A percentile compares a stretch with the other conserved stretches of the same genome.
These are phyloP conservation scores for Glaciozyma antarctica DNA, from an alignment of 768 basidiomycete species.

Conservation along the genomic window DNA sequence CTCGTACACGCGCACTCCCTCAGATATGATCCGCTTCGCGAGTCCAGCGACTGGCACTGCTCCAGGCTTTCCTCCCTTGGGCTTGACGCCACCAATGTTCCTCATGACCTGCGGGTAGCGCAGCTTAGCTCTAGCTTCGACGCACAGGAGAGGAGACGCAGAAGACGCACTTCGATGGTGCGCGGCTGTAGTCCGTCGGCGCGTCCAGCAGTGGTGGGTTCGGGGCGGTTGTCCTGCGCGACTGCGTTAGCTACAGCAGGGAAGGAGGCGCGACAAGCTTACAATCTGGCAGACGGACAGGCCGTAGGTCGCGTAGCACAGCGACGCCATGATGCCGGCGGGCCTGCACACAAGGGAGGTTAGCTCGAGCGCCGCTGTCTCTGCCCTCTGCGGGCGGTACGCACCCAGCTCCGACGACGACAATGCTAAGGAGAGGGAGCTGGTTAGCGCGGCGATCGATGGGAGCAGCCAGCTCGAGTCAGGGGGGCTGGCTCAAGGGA, in stretches of 20 bases:
- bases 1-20: constrained; percentile 36
- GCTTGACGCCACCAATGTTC: constrained; percentile 33
- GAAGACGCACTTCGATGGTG: constrained; percentile 29
- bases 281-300: constrained; percentile 34
- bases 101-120: constrained; percentile 20
- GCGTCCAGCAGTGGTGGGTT: constrained; percentile 16
- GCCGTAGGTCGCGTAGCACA: constrained; percentile 33
- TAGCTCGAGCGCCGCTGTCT: not conserved
- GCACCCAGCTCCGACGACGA: constrained; percentile 28
- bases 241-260: not conserved
- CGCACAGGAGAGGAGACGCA: no score
- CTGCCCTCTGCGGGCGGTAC: not conserved
- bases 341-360: constrained; percentile 11
- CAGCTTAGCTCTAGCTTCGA: not conserved
- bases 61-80: constrained; percentile 16
- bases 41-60: constrained; percentile 7
- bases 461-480: not conserved
- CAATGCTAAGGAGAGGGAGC: constrained; percentile 2
- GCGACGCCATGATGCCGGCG: constrained; percentile 32
- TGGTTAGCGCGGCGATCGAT: not conserved
- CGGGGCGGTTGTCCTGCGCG: constrained; percentile 6
- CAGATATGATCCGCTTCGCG: constrained; percentile 34
- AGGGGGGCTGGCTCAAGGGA: no score
- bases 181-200: constrained; percentile 34
- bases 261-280: not conserved